Evolutionary conservation across 2,329 filamentous ascomycete genomes (phyloP).

Genomic region (Ophiostoma pallidulum): DNA sequence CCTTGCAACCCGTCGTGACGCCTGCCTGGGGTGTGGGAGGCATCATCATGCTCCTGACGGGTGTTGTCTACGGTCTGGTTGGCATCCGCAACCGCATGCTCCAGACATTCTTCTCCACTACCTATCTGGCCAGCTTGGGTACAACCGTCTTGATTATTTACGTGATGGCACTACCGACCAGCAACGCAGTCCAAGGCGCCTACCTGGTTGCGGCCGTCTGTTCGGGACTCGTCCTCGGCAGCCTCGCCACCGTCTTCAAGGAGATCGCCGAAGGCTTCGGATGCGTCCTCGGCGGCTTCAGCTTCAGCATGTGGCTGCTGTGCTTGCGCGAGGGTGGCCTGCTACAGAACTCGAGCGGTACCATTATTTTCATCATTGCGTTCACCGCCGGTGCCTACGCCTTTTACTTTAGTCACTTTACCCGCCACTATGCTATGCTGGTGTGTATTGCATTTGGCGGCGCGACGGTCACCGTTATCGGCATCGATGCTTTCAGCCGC

Average conservation of each 20-base stretch:
- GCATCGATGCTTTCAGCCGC: constrained; percentile 81
- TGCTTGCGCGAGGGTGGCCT: constrained; percentile 68
- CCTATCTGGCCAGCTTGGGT: constrained; percentile 61
- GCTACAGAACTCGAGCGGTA: constrained; percentile 50
- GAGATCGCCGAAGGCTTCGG: constrained; percentile 76
- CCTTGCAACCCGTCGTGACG: constrained; percentile 64
- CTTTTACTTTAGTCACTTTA: constrained; percentile 71
- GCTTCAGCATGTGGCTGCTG: constrained; percentile 82
- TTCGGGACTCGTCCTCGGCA: constrained; percentile 66
- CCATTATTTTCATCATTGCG: constrained; percentile 64
- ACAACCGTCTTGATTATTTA: constrained; percentile 80
- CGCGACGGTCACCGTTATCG: constrained; percentile 67
- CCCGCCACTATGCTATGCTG: constrained; percentile 70
- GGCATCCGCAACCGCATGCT: constrained; percentile 76
- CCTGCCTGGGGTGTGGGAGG: constrained; percentile 75
- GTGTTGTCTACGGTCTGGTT: constrained; percentile 61
- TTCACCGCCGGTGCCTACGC: constrained; percentile 60
- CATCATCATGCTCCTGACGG: constrained; percentile 62
- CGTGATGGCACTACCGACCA: constrained; percentile 72
- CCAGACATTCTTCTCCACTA: constrained; percentile 71
- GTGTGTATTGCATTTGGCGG: constrained; percentile 69
- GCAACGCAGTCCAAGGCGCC: constrained; percentile 68
- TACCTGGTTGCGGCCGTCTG: constrained; percentile 72
- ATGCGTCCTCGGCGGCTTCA: constrained; percentile 80
- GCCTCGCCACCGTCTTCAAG: constrained; percentile 64